Evolutionary conservation across 2,329 filamentous ascomycete genomes (phyloP).

Genomic region (Myriosclerotinia duriaeana): DNA sequence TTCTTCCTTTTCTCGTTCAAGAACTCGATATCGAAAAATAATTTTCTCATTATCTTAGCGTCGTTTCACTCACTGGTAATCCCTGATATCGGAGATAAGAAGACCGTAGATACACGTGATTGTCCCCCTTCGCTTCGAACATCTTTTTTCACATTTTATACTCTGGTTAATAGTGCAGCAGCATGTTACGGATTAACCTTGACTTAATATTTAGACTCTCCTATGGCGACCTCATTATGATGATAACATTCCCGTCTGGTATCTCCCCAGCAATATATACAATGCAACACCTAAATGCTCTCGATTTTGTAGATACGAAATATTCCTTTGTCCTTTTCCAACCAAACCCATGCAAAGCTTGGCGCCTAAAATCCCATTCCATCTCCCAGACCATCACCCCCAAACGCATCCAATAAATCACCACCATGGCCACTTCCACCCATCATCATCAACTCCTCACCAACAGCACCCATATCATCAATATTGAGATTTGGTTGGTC

Average conservation of each 20-base stretch:
- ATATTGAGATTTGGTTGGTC: slow-evolving; percentile 24
- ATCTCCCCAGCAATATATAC: neutral
- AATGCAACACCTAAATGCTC: neutral
- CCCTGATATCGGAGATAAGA: slow-evolving; percentile 12
- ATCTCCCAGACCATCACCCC: slow-evolving; percentile 28
- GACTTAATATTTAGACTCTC: neutral
- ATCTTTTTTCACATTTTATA: neutral
- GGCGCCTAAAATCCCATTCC: slow-evolving; percentile 31
- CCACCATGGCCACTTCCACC: slow-evolving; percentile 24
- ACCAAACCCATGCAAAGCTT: neutral
- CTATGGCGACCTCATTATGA: neutral
- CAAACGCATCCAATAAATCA: slow-evolving; percentile 29
- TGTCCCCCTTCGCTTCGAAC: neutral
- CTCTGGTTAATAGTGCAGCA: neutral
- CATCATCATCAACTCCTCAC: slow-evolving; percentile 32
- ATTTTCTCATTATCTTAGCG: slow-evolving; percentile 27
- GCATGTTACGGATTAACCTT: neutral
- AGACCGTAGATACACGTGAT: neutral
- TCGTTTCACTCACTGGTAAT: neutral
- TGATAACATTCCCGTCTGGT: neutral
- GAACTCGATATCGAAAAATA: slow-evolving; percentile 22
- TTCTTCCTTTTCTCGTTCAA: neutral
- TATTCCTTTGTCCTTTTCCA: slow-evolving; percentile 1
- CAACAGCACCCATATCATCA: slow-evolving; percentile 16
- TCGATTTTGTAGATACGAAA: neutral